Evolutionary conservation across 768 basidiomycete species (phyloP).

Genomic region (Lyophyllum decastes): DNA sequence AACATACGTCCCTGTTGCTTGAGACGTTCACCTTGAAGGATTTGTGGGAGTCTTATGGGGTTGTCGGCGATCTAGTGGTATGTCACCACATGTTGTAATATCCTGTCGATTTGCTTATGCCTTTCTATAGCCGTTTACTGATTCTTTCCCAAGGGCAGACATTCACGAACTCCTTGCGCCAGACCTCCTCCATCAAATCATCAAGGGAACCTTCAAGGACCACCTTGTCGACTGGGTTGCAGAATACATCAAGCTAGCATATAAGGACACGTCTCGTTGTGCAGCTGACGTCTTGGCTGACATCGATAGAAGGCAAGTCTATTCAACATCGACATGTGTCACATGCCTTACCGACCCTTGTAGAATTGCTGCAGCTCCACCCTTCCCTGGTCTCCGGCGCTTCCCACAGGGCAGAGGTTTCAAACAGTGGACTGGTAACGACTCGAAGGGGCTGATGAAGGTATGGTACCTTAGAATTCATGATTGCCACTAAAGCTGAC

Average conservation of each 20-base stretch:
- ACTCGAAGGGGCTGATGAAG: conserved; percentile 36
- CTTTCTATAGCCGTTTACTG: conserved; percentile 9
- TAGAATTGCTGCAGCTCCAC: not conserved
- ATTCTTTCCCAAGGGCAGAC: not conserved
- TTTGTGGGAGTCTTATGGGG: not conserved
- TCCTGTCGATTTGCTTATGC: not conserved
- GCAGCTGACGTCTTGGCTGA: too few species aligned
- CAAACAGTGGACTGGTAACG: conserved; percentile 35
- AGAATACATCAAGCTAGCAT: conserved; percentile 23
- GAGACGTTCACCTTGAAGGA: too few species aligned
- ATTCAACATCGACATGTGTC: not conserved
- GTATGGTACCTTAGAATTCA: conserved; percentile 8
- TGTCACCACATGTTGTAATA: not conserved
- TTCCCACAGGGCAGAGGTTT: not conserved
- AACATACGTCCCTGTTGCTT: not conserved
- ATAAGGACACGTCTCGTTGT: too few species aligned
- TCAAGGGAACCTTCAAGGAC: not conserved
- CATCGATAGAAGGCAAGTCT: conserved; percentile 29
- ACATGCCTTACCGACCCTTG: not conserved
- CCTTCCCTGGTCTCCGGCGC: not conserved
- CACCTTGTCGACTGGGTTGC: conserved; percentile 18
- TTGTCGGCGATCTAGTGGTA: conserved; percentile 4
- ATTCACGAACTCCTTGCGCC: not conserved
- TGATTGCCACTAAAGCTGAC: not conserved
- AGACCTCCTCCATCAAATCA: not conserved